Evolutionary conservation across 2,329 filamentous ascomycete species (phyloP).

Genomic region (Ceratocystis ficicola): DNA sequence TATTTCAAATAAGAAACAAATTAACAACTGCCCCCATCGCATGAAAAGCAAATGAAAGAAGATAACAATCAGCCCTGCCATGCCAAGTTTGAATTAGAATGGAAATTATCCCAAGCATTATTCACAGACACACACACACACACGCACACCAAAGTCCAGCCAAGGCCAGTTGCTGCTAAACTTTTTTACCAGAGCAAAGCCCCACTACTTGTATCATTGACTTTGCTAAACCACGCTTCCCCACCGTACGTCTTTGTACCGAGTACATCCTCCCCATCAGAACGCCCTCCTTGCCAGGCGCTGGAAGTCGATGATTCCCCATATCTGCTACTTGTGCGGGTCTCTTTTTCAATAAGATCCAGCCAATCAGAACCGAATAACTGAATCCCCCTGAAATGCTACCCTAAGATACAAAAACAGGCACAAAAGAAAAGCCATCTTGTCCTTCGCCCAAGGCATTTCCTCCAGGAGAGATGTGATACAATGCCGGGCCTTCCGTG

Average conservation of each 20-base stretch:
- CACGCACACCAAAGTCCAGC: not conserved
- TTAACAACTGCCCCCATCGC: not conserved
- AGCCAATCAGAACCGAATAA: not conserved
- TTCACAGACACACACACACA: not conserved
- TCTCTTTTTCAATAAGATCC: not conserved
- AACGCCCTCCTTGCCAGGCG: not conserved
- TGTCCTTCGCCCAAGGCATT: not conserved
- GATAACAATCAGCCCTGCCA: no score
- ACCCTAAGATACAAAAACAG: not conserved
- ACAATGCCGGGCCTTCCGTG: slow-evolving; percentile 3
- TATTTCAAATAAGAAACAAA: not conserved
- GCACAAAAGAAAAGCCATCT: not conserved
- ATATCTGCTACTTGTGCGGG: not conserved
- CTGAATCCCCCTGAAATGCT: slow-evolving; percentile 7
- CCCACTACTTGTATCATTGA: not conserved
- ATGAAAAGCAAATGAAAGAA: not conserved
- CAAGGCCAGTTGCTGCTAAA: not conserved
- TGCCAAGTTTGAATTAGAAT: not conserved
- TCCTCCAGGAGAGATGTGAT: not conserved
- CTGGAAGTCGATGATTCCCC: not conserved
- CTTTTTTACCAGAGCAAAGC: not conserved
- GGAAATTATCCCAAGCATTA: slow-evolving; percentile 1
- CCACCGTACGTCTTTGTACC: no score
- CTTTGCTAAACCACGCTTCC: not conserved
- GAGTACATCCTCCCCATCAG: not conserved